Percentiles rank a stretch among this genome's conserved stretches.
Conservation (phyloP, 2,329 filamentous ascomycete genomes). For the Furcasterigmium sp. region DNA sequence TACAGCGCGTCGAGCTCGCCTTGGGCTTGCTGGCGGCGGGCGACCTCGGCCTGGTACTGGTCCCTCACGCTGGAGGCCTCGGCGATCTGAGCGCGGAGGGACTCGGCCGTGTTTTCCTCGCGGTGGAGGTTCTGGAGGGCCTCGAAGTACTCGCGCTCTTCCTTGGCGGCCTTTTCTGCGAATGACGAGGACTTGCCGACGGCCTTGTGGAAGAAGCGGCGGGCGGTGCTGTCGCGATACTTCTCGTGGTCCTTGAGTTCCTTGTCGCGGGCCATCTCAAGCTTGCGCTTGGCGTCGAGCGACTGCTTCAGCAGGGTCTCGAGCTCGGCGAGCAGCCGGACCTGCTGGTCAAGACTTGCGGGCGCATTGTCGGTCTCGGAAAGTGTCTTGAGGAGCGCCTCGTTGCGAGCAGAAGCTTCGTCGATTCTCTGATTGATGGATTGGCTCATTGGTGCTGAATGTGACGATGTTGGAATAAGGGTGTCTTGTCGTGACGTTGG, state of each 20-base stretch:
- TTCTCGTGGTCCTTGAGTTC: constrained; percentile 47
- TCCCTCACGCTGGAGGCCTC: constrained; percentile 28
- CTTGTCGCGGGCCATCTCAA: constrained; percentile 34
- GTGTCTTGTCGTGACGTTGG: too few relatives aligned
- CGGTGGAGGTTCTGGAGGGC: constrained; percentile 43
- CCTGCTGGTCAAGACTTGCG: constrained; percentile 39
- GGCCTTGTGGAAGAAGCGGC: constrained; percentile 45
- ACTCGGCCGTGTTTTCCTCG: constrained; percentile 34
- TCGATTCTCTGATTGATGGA: not conserved
- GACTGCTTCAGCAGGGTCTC: constrained; percentile 30
- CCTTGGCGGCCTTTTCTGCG: constrained; percentile 41
- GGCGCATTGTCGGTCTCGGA: constrained; percentile 43
- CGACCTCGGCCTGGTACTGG: constrained; percentile 7
- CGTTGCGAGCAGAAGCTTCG: constrained; percentile 30
- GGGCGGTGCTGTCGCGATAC: constrained; percentile 47
- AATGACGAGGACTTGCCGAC: constrained; percentile 43
- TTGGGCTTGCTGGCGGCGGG: constrained; percentile 33
- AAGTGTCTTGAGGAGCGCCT: constrained; percentile 38
- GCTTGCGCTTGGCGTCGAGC: constrained; percentile 26
- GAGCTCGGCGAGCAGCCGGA: constrained; percentile 38
- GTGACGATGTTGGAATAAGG: not conserved
- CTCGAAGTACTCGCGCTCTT: constrained; percentile 50
- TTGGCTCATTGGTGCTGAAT: not conserved
- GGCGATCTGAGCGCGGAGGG: constrained; percentile 30
- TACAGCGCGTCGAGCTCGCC: constrained; percentile 45